Evolutionary conservation across 2,329 filamentous ascomycete species (phyloP).

Genomic region (Hawksworthiomyces lignivorus): DNA sequence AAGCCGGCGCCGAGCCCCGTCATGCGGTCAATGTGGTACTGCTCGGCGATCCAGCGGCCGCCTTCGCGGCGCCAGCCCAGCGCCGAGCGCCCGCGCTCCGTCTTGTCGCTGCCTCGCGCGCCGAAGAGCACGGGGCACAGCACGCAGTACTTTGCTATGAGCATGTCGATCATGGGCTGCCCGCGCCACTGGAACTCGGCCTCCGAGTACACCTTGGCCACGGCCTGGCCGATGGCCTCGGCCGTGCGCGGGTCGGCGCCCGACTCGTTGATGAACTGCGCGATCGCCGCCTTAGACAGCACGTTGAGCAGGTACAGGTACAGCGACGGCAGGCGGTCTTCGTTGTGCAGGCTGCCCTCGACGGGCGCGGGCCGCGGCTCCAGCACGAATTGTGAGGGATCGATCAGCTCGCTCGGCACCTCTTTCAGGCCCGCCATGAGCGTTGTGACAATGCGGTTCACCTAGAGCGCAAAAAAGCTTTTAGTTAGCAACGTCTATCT

Average conservation of each 20-base stretch:
- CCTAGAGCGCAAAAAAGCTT: too few relatives aligned
- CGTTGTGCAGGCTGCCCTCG: constrained; percentile 35
- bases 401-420: constrained; percentile 39
- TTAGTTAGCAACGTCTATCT: background rate
- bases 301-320: constrained; percentile 68
- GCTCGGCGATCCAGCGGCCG: constrained; percentile 55
- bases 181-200: constrained; percentile 56
- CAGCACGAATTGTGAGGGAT: constrained; percentile 44
- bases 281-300: constrained; percentile 60
- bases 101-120: constrained; percentile 67
- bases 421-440: constrained; percentile 45
- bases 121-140: constrained; percentile 82
- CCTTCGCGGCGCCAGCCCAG: constrained; percentile 66
- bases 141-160: constrained; percentile 75
- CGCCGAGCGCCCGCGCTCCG: constrained; percentile 54
- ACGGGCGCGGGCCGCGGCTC: constrained; percentile 29
- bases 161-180: constrained; percentile 62
- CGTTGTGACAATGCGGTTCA: constrained; percentile 40
- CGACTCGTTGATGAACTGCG: constrained; percentile 57
- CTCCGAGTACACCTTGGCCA: constrained; percentile 61
- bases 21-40: constrained; percentile 76
- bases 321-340: constrained; percentile 44
- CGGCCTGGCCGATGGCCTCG: constrained; percentile 64
- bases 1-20: constrained; percentile 77
- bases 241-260: constrained; percentile 52